These are phyloP conservation scores for Chalara sp. DNA, from an alignment of 2,329 filamentous ascomycete species.

Conservation along the genomic window DNA sequence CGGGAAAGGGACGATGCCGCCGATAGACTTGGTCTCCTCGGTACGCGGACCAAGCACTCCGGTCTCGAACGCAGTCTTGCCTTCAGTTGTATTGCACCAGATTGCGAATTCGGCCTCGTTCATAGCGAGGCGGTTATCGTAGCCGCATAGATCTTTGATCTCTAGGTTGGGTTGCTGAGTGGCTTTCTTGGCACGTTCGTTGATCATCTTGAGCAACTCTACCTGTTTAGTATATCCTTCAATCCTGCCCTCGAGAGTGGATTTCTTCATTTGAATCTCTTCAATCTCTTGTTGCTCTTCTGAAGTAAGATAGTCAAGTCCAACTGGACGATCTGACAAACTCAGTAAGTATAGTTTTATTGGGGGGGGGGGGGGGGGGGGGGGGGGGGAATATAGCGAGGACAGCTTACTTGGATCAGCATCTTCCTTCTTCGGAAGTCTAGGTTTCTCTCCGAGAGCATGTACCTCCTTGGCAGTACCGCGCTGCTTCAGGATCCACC, in stretches of 20 bases:
- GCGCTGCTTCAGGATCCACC: slow-evolving; percentile 12
- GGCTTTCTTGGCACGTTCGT: slow-evolving; percentile 17
- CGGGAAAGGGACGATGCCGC: slow-evolving; percentile 10
- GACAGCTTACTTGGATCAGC: slow-evolving; percentile 19
- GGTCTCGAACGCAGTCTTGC: slow-evolving; percentile 17
- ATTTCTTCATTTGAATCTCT: slow-evolving; percentile 14
- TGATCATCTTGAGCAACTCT: slow-evolving; percentile 20
- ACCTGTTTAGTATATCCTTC: slow-evolving; percentile 13
- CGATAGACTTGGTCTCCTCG: slow-evolving; percentile 15
- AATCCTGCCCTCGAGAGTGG: slow-evolving; percentile 12
- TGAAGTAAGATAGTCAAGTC: slow-evolving; percentile 19
- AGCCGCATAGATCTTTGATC: slow-evolving; percentile 23
- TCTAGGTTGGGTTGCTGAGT: slow-evolving; percentile 14
- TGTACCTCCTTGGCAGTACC: slow-evolving; percentile 16
- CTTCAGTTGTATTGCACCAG: slow-evolving; percentile 20
- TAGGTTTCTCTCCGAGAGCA: slow-evolving; percentile 22
- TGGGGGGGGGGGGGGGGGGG: neutral
- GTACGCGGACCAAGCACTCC: slow-evolving; percentile 22
- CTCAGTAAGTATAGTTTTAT: neutral
- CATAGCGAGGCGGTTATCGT: slow-evolving; percentile 24
- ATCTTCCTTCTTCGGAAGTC: slow-evolving; percentile 16
- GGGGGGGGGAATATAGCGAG: neutral
- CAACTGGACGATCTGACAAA: slow-evolving; percentile 16
- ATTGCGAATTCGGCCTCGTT: slow-evolving; percentile 21
- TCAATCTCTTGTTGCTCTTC: slow-evolving; percentile 20